Evolutionary conservation across 768 basidiomycete genomes (phyloP).

Genomic region (Mycena chlorophos): DNA sequence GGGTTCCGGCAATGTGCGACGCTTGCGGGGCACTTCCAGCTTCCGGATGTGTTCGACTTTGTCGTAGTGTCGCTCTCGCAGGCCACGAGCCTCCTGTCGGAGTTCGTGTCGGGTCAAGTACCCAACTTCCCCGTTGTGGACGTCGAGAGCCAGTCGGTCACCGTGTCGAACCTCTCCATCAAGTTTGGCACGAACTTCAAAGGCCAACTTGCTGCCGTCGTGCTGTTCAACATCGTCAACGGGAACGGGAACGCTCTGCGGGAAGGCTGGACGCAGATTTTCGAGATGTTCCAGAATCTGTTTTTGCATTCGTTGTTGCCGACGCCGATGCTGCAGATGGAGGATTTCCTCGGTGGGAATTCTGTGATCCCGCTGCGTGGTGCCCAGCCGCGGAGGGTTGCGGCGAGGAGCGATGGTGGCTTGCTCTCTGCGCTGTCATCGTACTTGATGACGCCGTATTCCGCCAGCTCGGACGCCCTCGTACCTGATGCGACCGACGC

Average conservation of each 20-base stretch:
- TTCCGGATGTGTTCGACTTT: slow-evolving; percentile 96
- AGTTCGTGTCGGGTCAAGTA: slow-evolving; percentile 65
- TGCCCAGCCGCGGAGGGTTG: slow-evolving; percentile 60
- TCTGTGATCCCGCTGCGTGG: slow-evolving; percentile 90
- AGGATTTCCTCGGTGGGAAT: slow-evolving; percentile 95
- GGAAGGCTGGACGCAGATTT: slow-evolving; percentile 97
- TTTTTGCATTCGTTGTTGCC: slow-evolving; percentile 94
- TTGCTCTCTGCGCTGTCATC: slow-evolving; percentile 91
- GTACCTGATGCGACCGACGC: slow-evolving; percentile 86
- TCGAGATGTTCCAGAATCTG: slow-evolving; percentile 97
- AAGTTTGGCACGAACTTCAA: slow-evolving; percentile 94
- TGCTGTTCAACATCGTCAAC: slow-evolving; percentile 96
- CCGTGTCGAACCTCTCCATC: slow-evolving; percentile 89
- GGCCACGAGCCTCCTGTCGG: slow-evolving; percentile 84
- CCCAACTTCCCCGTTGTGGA: slow-evolving; percentile 88
- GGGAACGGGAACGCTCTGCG: slow-evolving; percentile 91
- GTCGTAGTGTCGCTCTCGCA: slow-evolving; percentile 91
- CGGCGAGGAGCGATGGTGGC: slow-evolving; percentile 80
- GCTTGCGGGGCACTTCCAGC: slow-evolving; percentile 80
- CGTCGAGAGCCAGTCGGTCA: slow-evolving; percentile 85
- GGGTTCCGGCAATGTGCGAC: slow-evolving; percentile 98
- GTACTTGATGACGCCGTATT: slow-evolving; percentile 95
- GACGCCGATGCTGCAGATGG: slow-evolving; percentile 90
- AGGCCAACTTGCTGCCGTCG: slow-evolving; percentile 93
- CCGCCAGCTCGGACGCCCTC: slow-evolving; percentile 67